Evolutionary conservation across 1,139 yeast species (phyloP).

Genomic region (Hansenula sp.): DNA sequence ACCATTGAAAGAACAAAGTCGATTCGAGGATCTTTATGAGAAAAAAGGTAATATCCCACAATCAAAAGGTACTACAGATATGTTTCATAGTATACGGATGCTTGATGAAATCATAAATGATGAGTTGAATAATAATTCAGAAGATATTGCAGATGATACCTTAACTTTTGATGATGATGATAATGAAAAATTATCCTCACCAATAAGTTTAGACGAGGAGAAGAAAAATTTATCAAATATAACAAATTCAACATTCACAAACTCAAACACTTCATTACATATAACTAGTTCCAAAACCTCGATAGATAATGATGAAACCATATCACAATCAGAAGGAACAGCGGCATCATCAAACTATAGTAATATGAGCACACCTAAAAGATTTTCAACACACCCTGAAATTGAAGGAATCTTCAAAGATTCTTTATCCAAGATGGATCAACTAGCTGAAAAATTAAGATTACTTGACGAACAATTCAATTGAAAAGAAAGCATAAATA

Average conservation of each 20-base stretch:
- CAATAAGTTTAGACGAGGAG: slow-evolving; percentile 14
- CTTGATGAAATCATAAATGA: slow-evolving; percentile 24
- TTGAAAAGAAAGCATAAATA: background rate
- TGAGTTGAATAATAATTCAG: slow-evolving; percentile 15
- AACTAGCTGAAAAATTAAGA: slow-evolving; percentile 25
- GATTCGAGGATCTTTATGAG: slow-evolving; percentile 4
- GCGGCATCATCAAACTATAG: background rate
- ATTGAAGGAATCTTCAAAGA: slow-evolving; percentile 46
- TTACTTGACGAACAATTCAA: slow-evolving; percentile 9
- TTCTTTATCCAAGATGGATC: slow-evolving; percentile 43
- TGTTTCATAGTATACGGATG: slow-evolving; percentile 24
- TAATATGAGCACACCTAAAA: background rate
- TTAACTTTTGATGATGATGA: slow-evolving; percentile 11
- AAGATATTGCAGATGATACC: slow-evolving; percentile 4
- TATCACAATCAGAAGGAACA: background rate
- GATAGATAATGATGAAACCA: slow-evolving; percentile 6
- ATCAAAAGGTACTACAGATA: slow-evolving; percentile 22
- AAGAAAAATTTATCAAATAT: slow-evolving; percentile 10
- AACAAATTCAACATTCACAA: slow-evolving; percentile 15
- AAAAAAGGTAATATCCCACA: slow-evolving; percentile 22
- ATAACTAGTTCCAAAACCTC: slow-evolving; percentile 15
- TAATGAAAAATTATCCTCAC: slow-evolving; percentile 14
- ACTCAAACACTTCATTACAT: slow-evolving; percentile 18
- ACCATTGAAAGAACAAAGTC: slow-evolving; percentile 3
- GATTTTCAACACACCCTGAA: slow-evolving; percentile 31